Evolutionary conservation across 495 filamentous ascomycete genomes (phyloP).

Genomic region (Annulohypoxylon nitens): DNA sequence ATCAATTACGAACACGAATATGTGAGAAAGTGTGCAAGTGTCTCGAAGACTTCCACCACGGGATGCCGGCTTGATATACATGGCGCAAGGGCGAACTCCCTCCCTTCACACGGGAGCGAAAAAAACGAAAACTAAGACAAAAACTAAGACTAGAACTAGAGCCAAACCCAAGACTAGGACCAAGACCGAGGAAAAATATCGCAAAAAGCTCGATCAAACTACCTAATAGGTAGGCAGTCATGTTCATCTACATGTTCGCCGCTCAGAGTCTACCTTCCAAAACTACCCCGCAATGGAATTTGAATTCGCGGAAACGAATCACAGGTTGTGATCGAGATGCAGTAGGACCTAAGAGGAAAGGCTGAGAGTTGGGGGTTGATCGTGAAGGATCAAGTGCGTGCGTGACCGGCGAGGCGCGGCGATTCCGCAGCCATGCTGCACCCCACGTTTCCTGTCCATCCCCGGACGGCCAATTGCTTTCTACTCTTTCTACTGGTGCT

Average conservation of each 20-base stretch:
- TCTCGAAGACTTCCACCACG: conserved; percentile 2
- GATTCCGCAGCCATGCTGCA: conserved; percentile 31
- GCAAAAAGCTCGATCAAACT: conserved; percentile 21
- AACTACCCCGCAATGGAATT: conserved; percentile 45
- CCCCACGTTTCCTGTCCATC: conserved; percentile 38
- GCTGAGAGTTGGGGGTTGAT: conserved; percentile 45
- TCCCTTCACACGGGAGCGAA: conserved; percentile 24
- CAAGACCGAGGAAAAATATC: conserved; percentile 27
- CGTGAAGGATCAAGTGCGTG: conserved; percentile 42
- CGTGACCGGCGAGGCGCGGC: conserved; percentile 42
- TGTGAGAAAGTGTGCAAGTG: not conserved
- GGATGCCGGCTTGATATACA: conserved; percentile 40
- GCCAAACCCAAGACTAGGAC: not conserved
- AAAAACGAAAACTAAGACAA: no score
- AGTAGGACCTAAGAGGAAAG: conserved; percentile 44
- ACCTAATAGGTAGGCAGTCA: conserved; percentile 3
- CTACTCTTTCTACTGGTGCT: conserved; percentile 39
- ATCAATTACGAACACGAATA: not conserved
- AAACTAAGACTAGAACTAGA: no score
- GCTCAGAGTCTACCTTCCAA: not conserved
- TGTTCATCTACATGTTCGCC: not conserved
- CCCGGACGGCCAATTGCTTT: not conserved
- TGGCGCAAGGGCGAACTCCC: conserved; percentile 35
- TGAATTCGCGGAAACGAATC: conserved; percentile 41
- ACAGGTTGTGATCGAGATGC: conserved; percentile 34